These are phyloP conservation scores for Blastobotrys proliferans DNA, from an alignment of 1,139 yeast genomes.

Conservation along the genomic window DNA sequence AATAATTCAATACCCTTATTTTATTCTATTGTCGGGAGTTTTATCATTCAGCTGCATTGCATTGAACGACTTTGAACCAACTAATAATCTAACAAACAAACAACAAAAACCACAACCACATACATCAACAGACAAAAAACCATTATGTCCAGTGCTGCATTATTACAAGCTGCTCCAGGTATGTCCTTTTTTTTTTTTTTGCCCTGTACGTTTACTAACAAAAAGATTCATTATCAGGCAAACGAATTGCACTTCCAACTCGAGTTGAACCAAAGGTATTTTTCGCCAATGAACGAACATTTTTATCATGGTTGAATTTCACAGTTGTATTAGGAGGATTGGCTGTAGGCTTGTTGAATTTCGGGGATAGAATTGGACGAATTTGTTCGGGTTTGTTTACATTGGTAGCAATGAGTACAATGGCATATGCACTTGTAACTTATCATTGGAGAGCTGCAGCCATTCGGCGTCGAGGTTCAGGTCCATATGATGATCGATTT, in stretches of 20 bases:
- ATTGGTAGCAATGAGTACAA: slow-evolving; percentile 88
- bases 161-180: slow-evolving; percentile 58
- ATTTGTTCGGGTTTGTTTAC: slow-evolving; percentile 94
- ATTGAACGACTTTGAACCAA: too few relatives aligned
- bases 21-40: too few relatives aligned
- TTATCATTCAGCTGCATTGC: too few relatives aligned
- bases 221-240: slow-evolving; percentile 41
- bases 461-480: slow-evolving; percentile 92
- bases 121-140: slow-evolving; percentile 4
- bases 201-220: background rate
- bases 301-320: slow-evolving; percentile 95
- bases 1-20: too few relatives aligned
- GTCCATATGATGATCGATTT: slow-evolving; percentile 96
- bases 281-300: slow-evolving; percentile 93
- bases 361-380: slow-evolving; percentile 91
- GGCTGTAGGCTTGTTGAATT: slow-evolving; percentile 91
- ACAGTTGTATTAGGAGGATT: slow-evolving; percentile 95
- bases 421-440: slow-evolving; percentile 91
- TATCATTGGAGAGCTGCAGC: slow-evolving; percentile 99
- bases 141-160: slow-evolving; percentile 61
- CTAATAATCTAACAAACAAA: too few relatives aligned
- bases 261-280: slow-evolving; percentile 98
- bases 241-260: slow-evolving; percentile 95
- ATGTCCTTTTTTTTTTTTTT: slow-evolving; percentile 26
- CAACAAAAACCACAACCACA: too few relatives aligned